Percentiles rank a stretch among this genome's conserved stretches.
Conservation (phyloP, 1,284 basidiomycete species). For the Cutaneotrichosporon spelunceum region DNA sequence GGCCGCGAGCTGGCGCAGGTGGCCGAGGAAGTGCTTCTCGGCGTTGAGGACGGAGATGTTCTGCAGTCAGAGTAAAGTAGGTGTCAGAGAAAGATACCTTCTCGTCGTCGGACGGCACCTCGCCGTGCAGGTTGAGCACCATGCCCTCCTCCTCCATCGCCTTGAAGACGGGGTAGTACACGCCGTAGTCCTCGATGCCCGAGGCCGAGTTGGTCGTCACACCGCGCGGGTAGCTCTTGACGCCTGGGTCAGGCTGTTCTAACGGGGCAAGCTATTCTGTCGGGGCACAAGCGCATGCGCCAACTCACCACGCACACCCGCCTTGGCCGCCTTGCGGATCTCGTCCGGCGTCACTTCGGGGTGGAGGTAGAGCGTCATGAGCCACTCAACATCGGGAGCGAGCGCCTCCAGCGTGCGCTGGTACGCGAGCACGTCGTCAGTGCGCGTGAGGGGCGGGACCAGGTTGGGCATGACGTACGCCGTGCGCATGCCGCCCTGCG, state of each 20-base stretch:
- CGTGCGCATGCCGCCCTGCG: slow-evolving; percentile 79
- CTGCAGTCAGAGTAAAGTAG: slow-evolving; percentile 50
- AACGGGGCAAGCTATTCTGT: no score
- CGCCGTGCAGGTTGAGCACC: slow-evolving; percentile 96
- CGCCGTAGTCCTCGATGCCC: slow-evolving; percentile 93
- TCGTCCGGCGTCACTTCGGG: slow-evolving; percentile 87
- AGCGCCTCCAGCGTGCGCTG: slow-evolving; percentile 69
- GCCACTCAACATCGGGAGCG: slow-evolving; percentile 75
- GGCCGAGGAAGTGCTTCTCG: slow-evolving; percentile 83
- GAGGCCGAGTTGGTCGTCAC: slow-evolving; percentile 97
- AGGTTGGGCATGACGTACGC: slow-evolving; percentile 99
- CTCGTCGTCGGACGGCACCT: slow-evolving; percentile 83
- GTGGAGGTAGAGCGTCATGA: slow-evolving; percentile 95
- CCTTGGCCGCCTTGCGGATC: slow-evolving; percentile 77
- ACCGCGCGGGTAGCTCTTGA: slow-evolving; percentile 95
- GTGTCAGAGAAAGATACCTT: slow-evolving; percentile 57
- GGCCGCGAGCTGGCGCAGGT: slow-evolving; percentile 76
- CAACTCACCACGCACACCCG: slow-evolving; percentile 71
- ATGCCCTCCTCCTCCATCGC: slow-evolving; percentile 91
- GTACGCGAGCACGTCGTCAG: slow-evolving; percentile 78
- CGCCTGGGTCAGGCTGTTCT: slow-evolving; percentile 64
- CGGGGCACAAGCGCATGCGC: no score
- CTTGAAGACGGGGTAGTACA: slow-evolving; percentile 90
- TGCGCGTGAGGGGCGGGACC: slow-evolving; percentile 83
- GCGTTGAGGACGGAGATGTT: slow-evolving; percentile 94